Base-by-base conservation (phyloP, 495 filamentous ascomycete genomes). In the Neurospora cerealis region DNA sequence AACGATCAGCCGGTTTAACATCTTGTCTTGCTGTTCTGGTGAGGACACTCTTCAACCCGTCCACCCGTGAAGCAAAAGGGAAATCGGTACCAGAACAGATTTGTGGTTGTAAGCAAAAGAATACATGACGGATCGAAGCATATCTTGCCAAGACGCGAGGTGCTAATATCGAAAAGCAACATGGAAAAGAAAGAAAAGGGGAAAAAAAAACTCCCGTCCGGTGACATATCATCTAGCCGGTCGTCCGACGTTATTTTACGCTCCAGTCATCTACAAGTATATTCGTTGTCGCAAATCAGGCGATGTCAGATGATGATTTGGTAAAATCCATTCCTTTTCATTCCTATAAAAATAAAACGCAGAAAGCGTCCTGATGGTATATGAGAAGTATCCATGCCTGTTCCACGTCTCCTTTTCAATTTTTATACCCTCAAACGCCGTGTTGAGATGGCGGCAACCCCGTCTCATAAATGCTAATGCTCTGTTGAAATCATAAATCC, bases 391-490 rank as follows among this genome's bases (percentile, higher is more conserved):
- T 66, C 28, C 54, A 34, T 66, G 54, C 54, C 54, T 66, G 54
- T 66, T 66, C 54, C 54, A 66, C 54, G 54, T 66, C 15, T 66
- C 74, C 71, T 77, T 75, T 76, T 76, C 74, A 70, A 73, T 70
- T 74, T 73, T 69, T 41, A 37, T 71, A 24, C 71, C 79, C 75
- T 48, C 70, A 71, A 80, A 81, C 79, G 79, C 79, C 79, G 36
- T 74, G 78, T 80, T 81, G 78, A 80, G 71, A 75, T 66, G 54
- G 79, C 80, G 79, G 79, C 79, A 79, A 78, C 75, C 76, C 69
- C 74, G 69, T 73, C 54, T 66, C 54, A 66, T 66, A 66, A 66
- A 79, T 80, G 79, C 76, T 79, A 75, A 77, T 79, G 78, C 76
- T 79, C 54, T 66, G 78, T 80, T 79, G 78, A 80, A 80, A 70